Evolutionary conservation across 208 protist genomes (phyloP).

Genomic region (Trypanosoma scelopori): DNA sequence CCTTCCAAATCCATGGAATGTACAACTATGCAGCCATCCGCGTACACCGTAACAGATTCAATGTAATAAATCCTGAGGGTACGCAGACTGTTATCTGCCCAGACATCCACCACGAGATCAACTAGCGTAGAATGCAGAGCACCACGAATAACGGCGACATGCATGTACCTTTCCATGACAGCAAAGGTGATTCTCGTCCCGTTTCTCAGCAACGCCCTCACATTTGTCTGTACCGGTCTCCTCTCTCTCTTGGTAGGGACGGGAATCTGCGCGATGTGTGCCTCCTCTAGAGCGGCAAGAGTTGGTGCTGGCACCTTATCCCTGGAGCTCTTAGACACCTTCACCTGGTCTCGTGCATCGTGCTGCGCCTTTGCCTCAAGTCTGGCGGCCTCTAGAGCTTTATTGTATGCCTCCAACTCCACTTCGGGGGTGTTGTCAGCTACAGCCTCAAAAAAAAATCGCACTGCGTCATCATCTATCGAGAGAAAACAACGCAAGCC

Average conservation of each 20-base stretch:
- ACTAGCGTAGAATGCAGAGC: constrained; percentile 14
- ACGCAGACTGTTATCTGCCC: constrained; percentile 28
- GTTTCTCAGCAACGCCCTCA: constrained; percentile 18
- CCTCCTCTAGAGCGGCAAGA: constrained; percentile 54
- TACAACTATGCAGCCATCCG: constrained; percentile 54
- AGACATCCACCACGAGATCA: constrained; percentile 42
- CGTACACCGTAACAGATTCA: constrained; percentile 29
- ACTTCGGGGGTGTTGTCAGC: constrained; percentile 65
- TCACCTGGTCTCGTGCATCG: constrained; percentile 36
- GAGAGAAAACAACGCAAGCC: constrained; percentile 44
- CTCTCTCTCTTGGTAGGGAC: constrained; percentile 20
- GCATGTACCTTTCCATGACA: constrained; percentile 10
- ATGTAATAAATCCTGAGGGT: constrained; percentile 26
- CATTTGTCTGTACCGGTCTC: constrained; percentile 9
- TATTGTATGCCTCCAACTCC: constrained; percentile 35
- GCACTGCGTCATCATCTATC: constrained; percentile 26
- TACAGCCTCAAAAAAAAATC: constrained; percentile 55
- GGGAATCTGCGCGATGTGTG: constrained; percentile 44
- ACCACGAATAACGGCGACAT: constrained; percentile 15
- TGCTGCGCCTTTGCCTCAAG: constrained; percentile 53
- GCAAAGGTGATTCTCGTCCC: constrained; percentile 13
- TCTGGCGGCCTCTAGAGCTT: constrained; percentile 48
- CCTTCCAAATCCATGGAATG: constrained; percentile 30
- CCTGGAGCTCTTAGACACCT: constrained; percentile 27
- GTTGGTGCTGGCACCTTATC: constrained; percentile 37